phyloP scores from a whole-genome alignment of 441 rosid genomes.

The Pelargonium citronellum region DNA sequence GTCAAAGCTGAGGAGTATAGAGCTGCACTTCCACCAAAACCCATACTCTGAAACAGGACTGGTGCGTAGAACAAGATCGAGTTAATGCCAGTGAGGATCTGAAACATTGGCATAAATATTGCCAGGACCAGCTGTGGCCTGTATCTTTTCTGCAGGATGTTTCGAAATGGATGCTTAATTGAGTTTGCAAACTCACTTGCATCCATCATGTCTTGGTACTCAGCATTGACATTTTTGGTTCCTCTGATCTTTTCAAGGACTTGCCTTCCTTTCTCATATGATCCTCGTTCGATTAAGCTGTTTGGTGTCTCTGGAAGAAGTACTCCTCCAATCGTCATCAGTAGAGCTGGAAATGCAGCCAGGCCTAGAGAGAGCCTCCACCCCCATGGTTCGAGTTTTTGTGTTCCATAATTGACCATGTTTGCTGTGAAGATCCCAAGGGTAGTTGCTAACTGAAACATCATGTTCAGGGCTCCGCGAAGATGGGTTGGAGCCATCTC shows the following conservation, averaged over 20 bases:
- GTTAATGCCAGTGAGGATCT: conserved; percentile 85
- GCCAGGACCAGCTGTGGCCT: conserved; percentile 77
- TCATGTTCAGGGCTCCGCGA: conserved; percentile 77
- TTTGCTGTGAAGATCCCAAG: conserved; percentile 66
- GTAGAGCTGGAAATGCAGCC: conserved; percentile 78
- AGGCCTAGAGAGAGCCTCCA: conserved; percentile 85
- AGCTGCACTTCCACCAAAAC: conserved; percentile 51
- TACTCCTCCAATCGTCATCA: conserved; percentile 56
- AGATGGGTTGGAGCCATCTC: conserved; percentile 84
- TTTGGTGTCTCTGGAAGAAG: conserved; percentile 80
- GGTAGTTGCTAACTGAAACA: conserved; percentile 70
- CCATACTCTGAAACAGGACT: conserved; percentile 66
- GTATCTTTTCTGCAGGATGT: conserved; percentile 53
- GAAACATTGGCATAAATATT: conserved; percentile 64
- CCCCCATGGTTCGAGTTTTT: conserved; percentile 64
- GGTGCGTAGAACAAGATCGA: conserved; percentile 90
- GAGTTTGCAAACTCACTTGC: conserved; percentile 60
- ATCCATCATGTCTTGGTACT: conserved; percentile 49
- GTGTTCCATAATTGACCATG: conserved; percentile 55
- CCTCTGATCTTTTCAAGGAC: conserved; percentile 57
- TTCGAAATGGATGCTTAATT: conserved; percentile 65
- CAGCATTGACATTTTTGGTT: conserved; percentile 47
- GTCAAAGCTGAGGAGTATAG: conserved; percentile 80
- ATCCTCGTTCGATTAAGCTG: conserved; percentile 76
- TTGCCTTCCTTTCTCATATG: conserved; percentile 34